A percentile compares a stretch with the other conserved stretches of the same genome.
Evolutionary conservation across 768 basidiomycete species (phyloP).

Genomic region (Auricularia auricula-judae): DNA sequence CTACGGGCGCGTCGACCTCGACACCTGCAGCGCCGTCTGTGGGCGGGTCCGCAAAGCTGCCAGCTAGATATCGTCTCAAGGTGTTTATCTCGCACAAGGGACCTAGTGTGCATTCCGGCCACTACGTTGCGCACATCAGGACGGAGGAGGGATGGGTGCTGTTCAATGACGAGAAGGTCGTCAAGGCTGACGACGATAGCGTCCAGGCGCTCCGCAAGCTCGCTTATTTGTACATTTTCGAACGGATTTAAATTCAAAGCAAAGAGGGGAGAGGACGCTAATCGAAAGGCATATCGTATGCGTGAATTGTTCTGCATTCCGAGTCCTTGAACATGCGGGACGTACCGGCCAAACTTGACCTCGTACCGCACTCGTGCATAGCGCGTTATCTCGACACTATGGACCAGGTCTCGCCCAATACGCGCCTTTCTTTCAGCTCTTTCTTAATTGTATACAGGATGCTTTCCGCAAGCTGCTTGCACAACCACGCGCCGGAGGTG

Average conservation of each 20-base stretch:
- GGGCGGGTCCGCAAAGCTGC: conserved; percentile 49
- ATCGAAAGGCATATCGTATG: no score
- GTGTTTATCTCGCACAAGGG: conserved; percentile 98
- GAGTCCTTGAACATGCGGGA: no score
- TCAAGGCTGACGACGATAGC: conserved; percentile 74
- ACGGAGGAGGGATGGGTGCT: conserved; percentile 65
- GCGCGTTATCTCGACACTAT: neutral
- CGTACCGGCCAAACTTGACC: no score
- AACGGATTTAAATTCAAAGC: conserved; percentile 31
- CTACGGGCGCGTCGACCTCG: conserved; percentile 12
- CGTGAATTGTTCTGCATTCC: no score
- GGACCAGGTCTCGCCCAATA: neutral
- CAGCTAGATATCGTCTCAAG: conserved; percentile 71
- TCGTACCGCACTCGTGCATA: neutral
- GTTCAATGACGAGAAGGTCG: conserved; percentile 96
- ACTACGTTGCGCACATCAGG: conserved; percentile 79
- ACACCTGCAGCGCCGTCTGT: conserved; percentile 11
- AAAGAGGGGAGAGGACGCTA: no score
- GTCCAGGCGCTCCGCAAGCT: conserved; percentile 69
- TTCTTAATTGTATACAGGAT: neutral
- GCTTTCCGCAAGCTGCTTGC: neutral
- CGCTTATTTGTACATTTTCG: conserved; percentile 93
- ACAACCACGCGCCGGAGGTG: neutral
- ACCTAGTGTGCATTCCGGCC: conserved; percentile 87
- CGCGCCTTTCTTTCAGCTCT: neutral